These are phyloP conservation scores for Didymella pomorum DNA, from an alignment of 2,329 filamentous ascomycete species.

Conservation along the genomic window DNA sequence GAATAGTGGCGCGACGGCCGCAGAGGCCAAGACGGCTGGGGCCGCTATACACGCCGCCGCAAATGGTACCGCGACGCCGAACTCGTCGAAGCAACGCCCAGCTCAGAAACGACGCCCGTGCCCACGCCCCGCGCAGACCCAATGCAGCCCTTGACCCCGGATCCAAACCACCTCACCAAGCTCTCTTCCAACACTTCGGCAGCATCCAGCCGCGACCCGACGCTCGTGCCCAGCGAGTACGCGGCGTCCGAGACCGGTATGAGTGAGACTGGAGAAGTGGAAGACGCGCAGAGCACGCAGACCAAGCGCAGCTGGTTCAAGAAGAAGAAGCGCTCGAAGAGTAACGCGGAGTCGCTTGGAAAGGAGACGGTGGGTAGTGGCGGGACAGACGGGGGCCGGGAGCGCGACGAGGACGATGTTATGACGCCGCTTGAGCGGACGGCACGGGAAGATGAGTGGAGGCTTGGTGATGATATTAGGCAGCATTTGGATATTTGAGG, in stretches of 20 bases:
- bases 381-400: constrained; percentile 39
- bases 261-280: constrained; percentile 21
- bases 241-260: constrained; percentile 25
- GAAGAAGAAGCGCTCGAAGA: constrained; percentile 39
- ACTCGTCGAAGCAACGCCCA: constrained; percentile 74
- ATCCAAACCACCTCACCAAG: constrained; percentile 33
- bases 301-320: constrained; percentile 50
- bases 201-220: constrained; percentile 33
- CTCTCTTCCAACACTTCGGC: constrained; percentile 38
- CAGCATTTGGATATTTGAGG: constrained; percentile 77
- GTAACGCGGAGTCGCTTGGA: constrained; percentile 42
- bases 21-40: constrained; percentile 88
- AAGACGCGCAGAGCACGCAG: constrained; percentile 44
- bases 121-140: constrained; percentile 51
- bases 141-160: constrained; percentile 36
- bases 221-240: constrained; percentile 39
- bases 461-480: constrained; percentile 81
- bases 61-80: constrained; percentile 99
- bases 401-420: constrained; percentile 56
- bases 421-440: constrained; percentile 59
- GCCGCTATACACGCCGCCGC: constrained; percentile 86
- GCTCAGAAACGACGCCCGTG: constrained; percentile 55
- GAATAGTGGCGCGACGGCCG: constrained; percentile 88
- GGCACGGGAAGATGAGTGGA: constrained; percentile 69
- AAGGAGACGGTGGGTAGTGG: constrained; percentile 42